Conservation (phyloP, 192 early-diverging fungal species). For the Backusella circina region DNA sequence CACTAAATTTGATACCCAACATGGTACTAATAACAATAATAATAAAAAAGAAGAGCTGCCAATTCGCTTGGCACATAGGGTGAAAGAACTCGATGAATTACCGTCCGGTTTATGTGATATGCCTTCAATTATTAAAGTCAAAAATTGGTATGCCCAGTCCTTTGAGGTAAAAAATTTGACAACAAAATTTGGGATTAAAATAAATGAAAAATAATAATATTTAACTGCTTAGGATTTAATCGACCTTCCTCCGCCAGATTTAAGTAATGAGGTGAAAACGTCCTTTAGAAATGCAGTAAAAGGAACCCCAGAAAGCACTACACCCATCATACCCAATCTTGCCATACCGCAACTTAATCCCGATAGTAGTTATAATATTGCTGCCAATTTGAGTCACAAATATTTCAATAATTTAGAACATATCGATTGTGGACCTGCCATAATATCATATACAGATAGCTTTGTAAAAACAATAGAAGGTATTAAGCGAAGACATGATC, state of each 20-base stretch:
- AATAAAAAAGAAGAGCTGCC: slow-evolving; percentile 73
- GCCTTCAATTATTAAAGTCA: slow-evolving; percentile 85
- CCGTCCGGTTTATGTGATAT: slow-evolving; percentile 85
- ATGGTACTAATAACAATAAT: background rate
- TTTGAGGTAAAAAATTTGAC: slow-evolving; percentile 55
- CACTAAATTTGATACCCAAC: background rate
- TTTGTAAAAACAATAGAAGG: slow-evolving; percentile 88
- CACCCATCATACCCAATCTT: slow-evolving; percentile 43
- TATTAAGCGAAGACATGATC: slow-evolving; percentile 91
- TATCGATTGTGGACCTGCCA: slow-evolving; percentile 58
- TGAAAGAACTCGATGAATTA: slow-evolving; percentile 90
- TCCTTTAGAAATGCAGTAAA: slow-evolving; percentile 5
- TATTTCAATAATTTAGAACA: slow-evolving; percentile 54
- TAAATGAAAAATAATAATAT: background rate
- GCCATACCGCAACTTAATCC: slow-evolving; percentile 25
- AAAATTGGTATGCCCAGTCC: slow-evolving; percentile 93
- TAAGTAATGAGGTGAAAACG: slow-evolving; percentile 6
- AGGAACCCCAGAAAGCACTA: slow-evolving; percentile 7
- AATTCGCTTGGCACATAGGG: slow-evolving; percentile 88
- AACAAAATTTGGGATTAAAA: background rate
- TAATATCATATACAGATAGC: slow-evolving; percentile 71
- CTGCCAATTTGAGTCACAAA: slow-evolving; percentile 46
- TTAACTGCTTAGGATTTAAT: slow-evolving; percentile 28
- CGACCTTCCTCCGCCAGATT: slow-evolving; percentile 23
- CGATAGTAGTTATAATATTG: background rate